Percentiles rank a stretch among this genome's conserved stretches.
Conservation (phyloP, 768 basidiomycete species). For the Lentinula sp. region DNA sequence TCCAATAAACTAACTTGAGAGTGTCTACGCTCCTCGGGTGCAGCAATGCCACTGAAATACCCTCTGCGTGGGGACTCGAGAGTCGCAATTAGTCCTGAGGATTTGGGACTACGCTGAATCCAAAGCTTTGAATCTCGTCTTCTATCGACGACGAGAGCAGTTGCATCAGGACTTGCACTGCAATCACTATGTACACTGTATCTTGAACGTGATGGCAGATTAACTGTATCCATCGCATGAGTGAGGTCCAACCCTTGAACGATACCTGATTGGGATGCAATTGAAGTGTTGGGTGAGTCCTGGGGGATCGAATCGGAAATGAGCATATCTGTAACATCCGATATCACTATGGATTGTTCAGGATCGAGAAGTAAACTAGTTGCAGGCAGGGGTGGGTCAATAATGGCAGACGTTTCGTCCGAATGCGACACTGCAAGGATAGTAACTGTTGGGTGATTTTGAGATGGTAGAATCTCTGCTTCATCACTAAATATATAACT, state of each 20-base stretch:
- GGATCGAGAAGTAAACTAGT: not conserved
- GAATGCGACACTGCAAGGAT: not conserved
- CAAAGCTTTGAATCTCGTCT: not conserved
- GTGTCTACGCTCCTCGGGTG: not conserved
- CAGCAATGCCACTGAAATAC: not conserved
- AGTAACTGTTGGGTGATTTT: not conserved
- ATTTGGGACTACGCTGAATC: not conserved
- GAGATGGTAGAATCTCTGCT: not conserved
- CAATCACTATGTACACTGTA: not conserved
- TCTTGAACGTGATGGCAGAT: not conserved
- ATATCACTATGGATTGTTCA: not conserved
- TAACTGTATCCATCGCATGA: not conserved
- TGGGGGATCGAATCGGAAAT: not conserved
- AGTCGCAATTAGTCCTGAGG: not conserved
- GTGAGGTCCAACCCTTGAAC: no score
- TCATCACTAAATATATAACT: not conserved
- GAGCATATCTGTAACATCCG: not conserved
- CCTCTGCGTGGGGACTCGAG: not conserved
- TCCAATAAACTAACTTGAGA: not conserved
- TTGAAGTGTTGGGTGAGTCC: not conserved
- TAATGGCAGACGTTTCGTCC: not conserved
- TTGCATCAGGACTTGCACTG: not conserved
- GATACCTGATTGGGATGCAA: not conserved
- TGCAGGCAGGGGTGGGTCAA: not conserved
- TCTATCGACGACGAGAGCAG: not conserved